Evolutionary conservation across 1,284 basidiomycete species (phyloP), one percentile per base, ranked within the genome.

Genomic region (Albatrellus sp.): DNA sequence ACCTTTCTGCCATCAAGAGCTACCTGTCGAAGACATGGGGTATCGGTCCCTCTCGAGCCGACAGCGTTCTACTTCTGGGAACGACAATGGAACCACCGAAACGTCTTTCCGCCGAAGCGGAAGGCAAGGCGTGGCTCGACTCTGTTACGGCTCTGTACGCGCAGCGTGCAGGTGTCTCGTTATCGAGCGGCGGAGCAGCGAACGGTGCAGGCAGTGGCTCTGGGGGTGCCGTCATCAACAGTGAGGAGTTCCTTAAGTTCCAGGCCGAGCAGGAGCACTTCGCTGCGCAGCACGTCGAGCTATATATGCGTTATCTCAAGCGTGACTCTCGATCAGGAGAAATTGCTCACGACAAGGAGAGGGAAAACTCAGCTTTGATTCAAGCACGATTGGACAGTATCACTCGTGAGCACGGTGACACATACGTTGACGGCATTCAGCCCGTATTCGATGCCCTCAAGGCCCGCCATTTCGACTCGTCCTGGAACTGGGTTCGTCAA

Each of bases 401-500:
- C 58, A 71, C 72, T 48, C 80, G 78, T 58, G 94, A 93, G 65
- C 91, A 96, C 53, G 90, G 96, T 24, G 93, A 98, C 54, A 63
- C 73, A 0, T 98, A 98, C 66, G 72, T 97, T 51, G 87, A 96
- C 47, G 94, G 94, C 39, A 96, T 98, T 53, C 80, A 92, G 60
- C 93, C 94, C 13, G 73, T 77, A 47, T 98, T 98, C 67, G 89
- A 93, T 57, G 82, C 89, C 2, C 72, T 94, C 60, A 98, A 98
- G 66, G 94, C 93, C 14, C 88, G 96, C 42, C 90, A 88, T 60
- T 98, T 98, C 69, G 92, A 97, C 62, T 97, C 92, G 9, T 91
- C 86, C 10, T 98, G 94, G 94, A 98, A 98, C 64, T 98, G 94
- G 96, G 92, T 89, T 43, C 83, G 94, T 53, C 92, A 97, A 66